Evolutionary conservation across 2,329 filamentous ascomycete species (phyloP), one percentile per base, ranked within the genome.

Genomic region (Stagonosporopsis cucurbitacearum): DNA sequence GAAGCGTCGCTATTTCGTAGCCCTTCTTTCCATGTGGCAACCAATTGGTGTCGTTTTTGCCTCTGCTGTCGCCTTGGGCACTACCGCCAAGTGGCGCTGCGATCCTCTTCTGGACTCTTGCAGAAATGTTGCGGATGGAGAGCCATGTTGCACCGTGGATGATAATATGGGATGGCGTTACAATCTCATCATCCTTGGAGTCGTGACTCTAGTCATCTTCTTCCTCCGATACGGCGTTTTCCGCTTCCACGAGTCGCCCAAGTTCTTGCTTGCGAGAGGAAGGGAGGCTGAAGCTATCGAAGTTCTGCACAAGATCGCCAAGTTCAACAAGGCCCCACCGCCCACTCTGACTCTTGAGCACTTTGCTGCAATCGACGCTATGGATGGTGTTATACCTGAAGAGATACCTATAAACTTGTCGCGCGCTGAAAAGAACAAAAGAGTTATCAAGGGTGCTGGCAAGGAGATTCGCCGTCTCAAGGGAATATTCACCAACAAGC

Each of bases 131-230:
- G 57, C 40, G 3, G 36, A 41, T 13, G 60, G 60, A 39, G 57
- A 68, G 23, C 40, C 63, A 22, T 68, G 65, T 45, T 68, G 65
- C 42, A 59, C 62, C 8, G 61, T 64, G 3, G 58, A 57, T 7
- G 65, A 59, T 43, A 71, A 71, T 37, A 71, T 71, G 68, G 68
- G 68, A n/a, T 71, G 68, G 67, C 63, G 67, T 5, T 71, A 71
- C 41, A 65, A 65, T 37, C 55, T 71, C 33, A 69, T 71, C 30
- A 58, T 68, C 5, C 65, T 71, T 6, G 68, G 68, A 3, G 54
- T 43, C 20, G 66, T 71, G 58, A 69, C 68, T 3, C 44, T 71
- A n/a, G 43, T 63, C 3, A 58, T 71, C 2, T 71, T 71, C 43
- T 66, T 60, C 45, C 63, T 69, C 12, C 68, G 68, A 33, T 71